phyloP scores from a whole-genome alignment of 2,329 filamentous ascomycete genomes.

The Cordyceps javanica region DNA sequence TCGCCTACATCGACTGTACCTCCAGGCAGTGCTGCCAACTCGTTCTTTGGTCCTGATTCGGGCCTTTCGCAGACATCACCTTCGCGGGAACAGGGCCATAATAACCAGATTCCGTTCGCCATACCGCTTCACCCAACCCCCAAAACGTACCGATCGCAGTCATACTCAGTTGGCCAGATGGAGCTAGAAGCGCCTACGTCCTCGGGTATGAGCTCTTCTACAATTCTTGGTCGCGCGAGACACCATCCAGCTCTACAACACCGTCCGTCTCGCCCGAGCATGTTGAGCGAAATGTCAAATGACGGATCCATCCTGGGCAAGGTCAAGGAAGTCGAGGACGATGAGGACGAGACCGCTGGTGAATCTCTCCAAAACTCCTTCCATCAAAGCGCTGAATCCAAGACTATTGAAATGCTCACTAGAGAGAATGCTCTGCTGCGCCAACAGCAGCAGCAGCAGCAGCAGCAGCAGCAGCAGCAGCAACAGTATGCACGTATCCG shows the following conservation, averaged over 20 bases:
- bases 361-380: conserved; percentile 43
- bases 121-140: conserved; percentile 85
- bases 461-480: conserved; percentile 34
- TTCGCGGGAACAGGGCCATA: conserved; percentile 47
- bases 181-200: conserved; percentile 56
- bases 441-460: conserved; percentile 34
- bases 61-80: conserved; percentile 43
- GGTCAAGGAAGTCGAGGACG: conserved; percentile 64
- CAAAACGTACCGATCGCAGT: conserved; percentile 92
- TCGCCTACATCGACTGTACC: conserved; percentile 62
- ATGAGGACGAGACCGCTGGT: conserved; percentile 53
- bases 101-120: conserved; percentile 71
- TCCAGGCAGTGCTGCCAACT: conserved; percentile 34
- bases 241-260: conserved; percentile 70
- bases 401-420: conserved; percentile 56
- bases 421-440: conserved; percentile 58
- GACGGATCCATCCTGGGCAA: conserved; percentile 58
- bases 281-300: conserved; percentile 66
- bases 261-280: conserved; percentile 71
- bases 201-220: conserved; percentile 38
- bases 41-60: conserved; percentile 45
- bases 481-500: conserved; percentile 48
- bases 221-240: conserved; percentile 47
- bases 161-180: conserved; percentile 89
- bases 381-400: conserved; percentile 51